Base-by-base conservation (phyloP, 2,329 filamentous ascomycete genomes). In the Amesomyces nigricolor region DNA sequence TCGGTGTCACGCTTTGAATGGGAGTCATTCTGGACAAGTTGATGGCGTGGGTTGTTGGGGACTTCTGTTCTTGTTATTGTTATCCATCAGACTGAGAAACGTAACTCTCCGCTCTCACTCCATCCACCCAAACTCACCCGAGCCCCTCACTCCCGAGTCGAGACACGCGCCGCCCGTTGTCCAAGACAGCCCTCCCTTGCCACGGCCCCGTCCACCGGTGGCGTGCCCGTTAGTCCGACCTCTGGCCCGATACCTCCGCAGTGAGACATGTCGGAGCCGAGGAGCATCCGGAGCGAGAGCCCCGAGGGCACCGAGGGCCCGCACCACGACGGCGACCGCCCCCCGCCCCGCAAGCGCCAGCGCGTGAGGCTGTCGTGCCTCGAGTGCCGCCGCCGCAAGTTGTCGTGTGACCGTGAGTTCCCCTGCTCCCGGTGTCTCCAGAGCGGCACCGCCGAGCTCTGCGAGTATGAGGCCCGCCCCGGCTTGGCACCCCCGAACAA, bases 361-460 rank as follows among this genome's bases (percentile, higher is more conserved):
- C 75, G 81, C 38, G 78, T 83, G 45, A 73, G 81, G 14, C 73
- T 84, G 43, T 82, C 79, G 47, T 84, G 81, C 60, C 74, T 83
- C 42, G 80, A 83, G 63, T 84, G 81, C 62, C 78, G 81, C 42
- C 75, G 80, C 52, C 74, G 81, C 53, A 84, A 84, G 71, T 72
- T 83, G 38, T 83, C 80, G 26, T 84, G 81, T 66, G 81, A 83
- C 67, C 74, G 81, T 58, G 80, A 81, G 65, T 75, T 82, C 62
- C 81, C 81, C 22, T 84, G 81, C 64, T 79, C 82, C 67, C 77
- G 81, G 46, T 84, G 81, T 67, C 75, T 83, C 67, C 83, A 82
- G 69, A 82, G 79, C 58, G 80, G 79, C 63, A 83, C 80, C 29
- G 76, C 80, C 17, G 80, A 82, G 50, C 75, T 77, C 14, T 83